Conservation (phyloP, 768 basidiomycete genomes). For the Lentinula lateritia region DNA sequence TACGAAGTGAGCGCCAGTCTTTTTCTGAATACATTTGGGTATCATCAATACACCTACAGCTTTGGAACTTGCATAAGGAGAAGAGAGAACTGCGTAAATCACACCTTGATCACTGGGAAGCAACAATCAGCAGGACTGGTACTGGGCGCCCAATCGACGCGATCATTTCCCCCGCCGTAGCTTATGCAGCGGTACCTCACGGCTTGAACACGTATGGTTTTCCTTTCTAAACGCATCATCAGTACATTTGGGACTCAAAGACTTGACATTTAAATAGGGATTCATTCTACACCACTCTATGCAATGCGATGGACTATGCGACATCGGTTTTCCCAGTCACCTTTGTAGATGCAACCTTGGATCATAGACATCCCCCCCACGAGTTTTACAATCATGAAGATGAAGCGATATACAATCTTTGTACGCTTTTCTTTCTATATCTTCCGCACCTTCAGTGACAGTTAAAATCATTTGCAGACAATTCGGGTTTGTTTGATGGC, state of each 20-base stretch:
- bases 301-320: conserved; percentile 65
- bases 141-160: conserved; percentile 76
- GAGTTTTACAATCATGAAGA: conserved; percentile 46
- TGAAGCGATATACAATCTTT: conserved; percentile 50
- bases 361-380: conserved; percentile 38
- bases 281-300: conserved; percentile 51
- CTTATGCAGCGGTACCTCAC: conserved; percentile 61
- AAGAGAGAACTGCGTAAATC: conserved; percentile 44
- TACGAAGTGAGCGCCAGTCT: conserved; percentile 23
- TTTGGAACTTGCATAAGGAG: conserved; percentile 62
- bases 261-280: conserved; percentile 23
- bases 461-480: conserved; percentile 33
- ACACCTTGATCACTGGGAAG: conserved; percentile 62
- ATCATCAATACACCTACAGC: conserved; percentile 7
- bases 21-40: not conserved
- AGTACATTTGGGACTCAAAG: not conserved
- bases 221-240: not conserved
- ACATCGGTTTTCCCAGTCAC: conserved; percentile 64
- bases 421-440: conserved; percentile 16
- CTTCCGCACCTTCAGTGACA: too few species aligned
- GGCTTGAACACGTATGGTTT: conserved; percentile 46
- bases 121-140: conserved; percentile 42
- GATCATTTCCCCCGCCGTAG: conserved; percentile 60
- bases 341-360: conserved; percentile 47
- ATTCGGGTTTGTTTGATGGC: conserved; percentile 47